phyloP scores from a whole-genome alignment of 805 yeast species.

The Komagataella populi region DNA sequence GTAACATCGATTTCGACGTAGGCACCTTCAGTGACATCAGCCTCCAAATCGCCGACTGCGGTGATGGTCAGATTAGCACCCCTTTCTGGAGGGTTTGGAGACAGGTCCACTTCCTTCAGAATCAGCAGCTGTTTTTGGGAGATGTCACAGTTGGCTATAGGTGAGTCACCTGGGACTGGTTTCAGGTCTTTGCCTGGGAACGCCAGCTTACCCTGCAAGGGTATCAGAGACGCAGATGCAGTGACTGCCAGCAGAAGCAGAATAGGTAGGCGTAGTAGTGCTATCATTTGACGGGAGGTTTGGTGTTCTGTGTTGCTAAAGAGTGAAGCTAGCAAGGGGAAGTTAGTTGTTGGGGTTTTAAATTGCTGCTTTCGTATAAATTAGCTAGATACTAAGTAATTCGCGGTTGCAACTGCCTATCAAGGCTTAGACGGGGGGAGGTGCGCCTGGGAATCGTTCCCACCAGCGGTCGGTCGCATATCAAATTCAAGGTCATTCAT shows the following conservation, averaged over 20 bases:
- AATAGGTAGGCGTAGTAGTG: background rate
- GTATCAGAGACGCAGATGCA: background rate
- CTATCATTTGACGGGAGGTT: background rate
- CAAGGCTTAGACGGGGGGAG: too few relatives aligned
- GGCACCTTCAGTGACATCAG: conserved; percentile 66
- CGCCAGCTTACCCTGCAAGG: background rate
- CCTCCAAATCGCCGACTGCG: conserved; percentile 53
- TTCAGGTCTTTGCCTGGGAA: conserved; percentile 19
- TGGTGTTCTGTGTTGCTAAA: background rate
- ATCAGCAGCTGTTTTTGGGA: conserved; percentile 47
- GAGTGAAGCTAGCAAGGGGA: background rate
- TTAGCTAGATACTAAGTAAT: too few relatives aligned
- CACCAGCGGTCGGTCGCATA: too few relatives aligned
- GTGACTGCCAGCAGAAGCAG: background rate
- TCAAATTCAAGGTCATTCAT: too few relatives aligned
- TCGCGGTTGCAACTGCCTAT: background rate
- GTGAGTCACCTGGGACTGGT: conserved; percentile 88
- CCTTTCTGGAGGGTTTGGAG: conserved; percentile 82
- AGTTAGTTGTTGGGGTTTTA: background rate
- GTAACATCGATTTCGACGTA: conserved; percentile 90
- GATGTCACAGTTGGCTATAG: conserved; percentile 66
- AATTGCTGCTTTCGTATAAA: background rate
- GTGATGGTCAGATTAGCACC: conserved; percentile 73
- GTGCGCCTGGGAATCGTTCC: too few relatives aligned
- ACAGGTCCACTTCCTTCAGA: conserved; percentile 42